These are phyloP conservation scores for Ascochyta koolunga DNA, from an alignment of 2,329 filamentous ascomycete genomes.

Conservation along the genomic window DNA sequence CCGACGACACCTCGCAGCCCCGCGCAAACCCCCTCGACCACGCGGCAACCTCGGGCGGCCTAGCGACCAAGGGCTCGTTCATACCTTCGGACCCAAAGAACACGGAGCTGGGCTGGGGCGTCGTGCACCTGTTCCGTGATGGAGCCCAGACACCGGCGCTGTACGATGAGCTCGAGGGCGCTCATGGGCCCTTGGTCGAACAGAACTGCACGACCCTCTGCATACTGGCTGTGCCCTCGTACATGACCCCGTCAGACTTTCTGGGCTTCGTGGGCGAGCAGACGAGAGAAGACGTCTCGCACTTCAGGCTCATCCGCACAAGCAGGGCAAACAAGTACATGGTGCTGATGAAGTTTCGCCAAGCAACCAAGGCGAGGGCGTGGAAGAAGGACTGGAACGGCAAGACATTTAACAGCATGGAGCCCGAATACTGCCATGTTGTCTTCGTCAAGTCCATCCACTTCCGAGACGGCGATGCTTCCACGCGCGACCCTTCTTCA, in stretches of 20 bases:
- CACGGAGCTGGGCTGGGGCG: constrained; percentile 85
- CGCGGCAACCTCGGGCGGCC: constrained; percentile 56
- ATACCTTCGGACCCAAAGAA: constrained; percentile 71
- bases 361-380: constrained; percentile 71
- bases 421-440: constrained; percentile 94
- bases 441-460: constrained; percentile 93
- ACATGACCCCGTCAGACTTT: constrained; percentile 89
- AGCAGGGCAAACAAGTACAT: constrained; percentile 89
- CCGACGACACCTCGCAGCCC: constrained; percentile 30
- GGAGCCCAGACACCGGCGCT: constrained; percentile 72
- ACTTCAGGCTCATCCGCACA: constrained; percentile 94
- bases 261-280: constrained; percentile 89
- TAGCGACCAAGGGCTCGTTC: constrained; percentile 82
- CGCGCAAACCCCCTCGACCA: constrained; percentile 45
- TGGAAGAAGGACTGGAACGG: constrained; percentile 92
- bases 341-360: constrained; percentile 92
- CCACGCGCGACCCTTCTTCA: constrained; percentile 52
- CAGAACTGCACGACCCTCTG: constrained; percentile 85
- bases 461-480: constrained; percentile 68
- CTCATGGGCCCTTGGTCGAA: constrained; percentile 48
- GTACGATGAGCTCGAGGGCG: constrained; percentile 54
- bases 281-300: constrained; percentile 84
- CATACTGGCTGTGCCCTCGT: constrained; percentile 92
- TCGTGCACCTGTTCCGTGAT: constrained; percentile 93
- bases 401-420: constrained; percentile 88